Percentiles rank a stretch among this genome's conserved stretches.
phyloP scores from a whole-genome alignment of 768 basidiomycete species.

The Postia placenta region DNA sequence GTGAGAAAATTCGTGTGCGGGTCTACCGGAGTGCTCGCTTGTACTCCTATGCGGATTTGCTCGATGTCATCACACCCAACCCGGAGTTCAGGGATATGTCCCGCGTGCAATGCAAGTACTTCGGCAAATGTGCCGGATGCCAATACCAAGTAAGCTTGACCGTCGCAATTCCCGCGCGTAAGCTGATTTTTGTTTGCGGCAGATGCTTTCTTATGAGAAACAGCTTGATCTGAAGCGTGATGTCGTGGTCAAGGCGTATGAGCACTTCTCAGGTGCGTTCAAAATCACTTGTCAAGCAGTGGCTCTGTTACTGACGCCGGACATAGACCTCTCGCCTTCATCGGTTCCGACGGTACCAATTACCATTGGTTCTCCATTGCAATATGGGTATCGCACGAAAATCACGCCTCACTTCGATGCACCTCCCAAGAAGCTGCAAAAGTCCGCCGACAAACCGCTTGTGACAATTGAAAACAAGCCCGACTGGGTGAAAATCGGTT shows the following conservation, averaged over 20 bases:
- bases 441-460: conserved; percentile 13
- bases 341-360: conserved; percentile 59
- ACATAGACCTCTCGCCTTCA: conserved; percentile 47
- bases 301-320: background rate
- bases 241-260: conserved; percentile 80
- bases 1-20: conserved; percentile 68
- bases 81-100: conserved; percentile 55
- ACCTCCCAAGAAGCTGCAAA: conserved; percentile 41
- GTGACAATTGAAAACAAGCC: conserved; percentile 31
- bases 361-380: conserved; percentile 82
- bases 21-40: conserved; percentile 67
- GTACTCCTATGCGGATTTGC: conserved; percentile 71
- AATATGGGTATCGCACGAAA: conserved; percentile 94
- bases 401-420: conserved; percentile 95
- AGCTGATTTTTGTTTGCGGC: no score
- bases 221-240: conserved; percentile 86
- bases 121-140: conserved; percentile 86
- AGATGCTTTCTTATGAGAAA: conserved; percentile 85
- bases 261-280: conserved; percentile 57
- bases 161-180: no score
- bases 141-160: conserved; percentile 71
- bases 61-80: conserved; percentile 63
- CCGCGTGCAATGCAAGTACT: conserved; percentile 76
- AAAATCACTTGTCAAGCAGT: conserved; percentile 5
- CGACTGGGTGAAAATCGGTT: conserved; percentile 81